Conservation (phyloP, 2,329 filamentous ascomycete genomes). For the Incumbomyces lentus region DNA sequence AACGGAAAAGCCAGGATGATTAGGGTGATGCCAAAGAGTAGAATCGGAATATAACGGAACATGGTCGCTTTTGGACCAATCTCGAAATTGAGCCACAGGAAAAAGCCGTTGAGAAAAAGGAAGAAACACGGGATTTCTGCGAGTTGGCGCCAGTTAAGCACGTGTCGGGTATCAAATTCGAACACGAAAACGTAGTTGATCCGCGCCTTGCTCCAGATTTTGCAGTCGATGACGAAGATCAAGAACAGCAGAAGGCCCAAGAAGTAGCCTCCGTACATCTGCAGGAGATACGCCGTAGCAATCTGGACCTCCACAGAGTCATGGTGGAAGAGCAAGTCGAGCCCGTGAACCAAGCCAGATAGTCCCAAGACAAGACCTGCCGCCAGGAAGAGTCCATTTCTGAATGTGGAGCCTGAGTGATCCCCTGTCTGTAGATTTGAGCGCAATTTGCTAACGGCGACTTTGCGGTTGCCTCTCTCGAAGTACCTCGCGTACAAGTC, state of each 20-base stretch:
- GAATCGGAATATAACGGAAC: constrained; percentile 77
- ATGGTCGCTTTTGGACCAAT: constrained; percentile 54
- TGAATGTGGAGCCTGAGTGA: constrained; percentile 49
- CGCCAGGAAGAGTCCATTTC: constrained; percentile 57
- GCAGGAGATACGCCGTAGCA: constrained; percentile 60
- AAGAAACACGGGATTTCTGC: constrained; percentile 80
- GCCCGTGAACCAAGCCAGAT: constrained; percentile 54
- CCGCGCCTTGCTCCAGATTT: constrained; percentile 69
- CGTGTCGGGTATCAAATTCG: constrained; percentile 80
- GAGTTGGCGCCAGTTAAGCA: constrained; percentile 81
- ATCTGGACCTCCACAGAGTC: constrained; percentile 37
- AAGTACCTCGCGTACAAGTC: constrained; percentile 93
- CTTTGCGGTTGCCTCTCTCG: constrained; percentile 83
- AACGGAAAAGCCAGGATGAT: constrained; percentile 65
- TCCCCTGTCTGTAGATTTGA: constrained; percentile 53
- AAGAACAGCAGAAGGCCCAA: constrained; percentile 68
- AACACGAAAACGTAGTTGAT: constrained; percentile 97
- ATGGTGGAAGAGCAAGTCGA: constrained; percentile 37
- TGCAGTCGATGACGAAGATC: constrained; percentile 77
- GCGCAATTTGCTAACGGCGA: constrained; percentile 78
- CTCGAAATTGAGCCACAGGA: constrained; percentile 83
- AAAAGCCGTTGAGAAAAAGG: constrained; percentile 61
- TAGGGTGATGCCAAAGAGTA: constrained; percentile 61
- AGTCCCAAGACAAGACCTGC: constrained; percentile 55
- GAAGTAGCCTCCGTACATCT: constrained; percentile 86